phyloP scores from a whole-genome alignment of 805 yeast genomes.

The Ogataea nitratoaversa region DNA sequence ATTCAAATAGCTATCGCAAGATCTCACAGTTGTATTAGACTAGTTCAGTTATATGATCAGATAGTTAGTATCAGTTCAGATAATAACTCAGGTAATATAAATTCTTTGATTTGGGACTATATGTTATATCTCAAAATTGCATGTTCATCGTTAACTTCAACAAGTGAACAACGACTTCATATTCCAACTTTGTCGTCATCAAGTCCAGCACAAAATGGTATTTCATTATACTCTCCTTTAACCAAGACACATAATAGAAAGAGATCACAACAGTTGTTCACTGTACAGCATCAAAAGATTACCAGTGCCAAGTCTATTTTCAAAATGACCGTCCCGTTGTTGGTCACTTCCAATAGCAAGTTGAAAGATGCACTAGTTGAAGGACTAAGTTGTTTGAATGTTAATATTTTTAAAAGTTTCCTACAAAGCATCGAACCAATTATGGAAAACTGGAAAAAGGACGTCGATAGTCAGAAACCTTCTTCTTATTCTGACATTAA shows the following conservation, averaged over 20 bases:
- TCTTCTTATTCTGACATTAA: slow-evolving; percentile 15
- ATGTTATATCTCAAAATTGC: slow-evolving; percentile 85
- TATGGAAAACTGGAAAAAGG: slow-evolving; percentile 53
- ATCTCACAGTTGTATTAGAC: slow-evolving; percentile 80
- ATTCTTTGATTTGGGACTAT: slow-evolving; percentile 32
- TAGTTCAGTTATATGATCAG: slow-evolving; percentile 80
- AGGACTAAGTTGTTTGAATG: slow-evolving; percentile 85
- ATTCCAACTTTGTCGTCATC: slow-evolving; percentile 38
- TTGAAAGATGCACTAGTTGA: slow-evolving; percentile 84
- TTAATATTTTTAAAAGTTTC: slow-evolving; percentile 80
- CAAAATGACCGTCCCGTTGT: slow-evolving; percentile 77
- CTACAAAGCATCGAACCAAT: slow-evolving; percentile 69
- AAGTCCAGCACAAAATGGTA: slow-evolving; percentile 1
- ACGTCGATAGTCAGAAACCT: slow-evolving; percentile 31
- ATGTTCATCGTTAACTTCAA: slow-evolving; percentile 84
- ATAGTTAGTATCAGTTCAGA: slow-evolving; percentile 53
- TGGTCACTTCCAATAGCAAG: slow-evolving; percentile 63
- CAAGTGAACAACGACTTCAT: slow-evolving; percentile 77
- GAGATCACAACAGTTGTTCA: slow-evolving; percentile 72
- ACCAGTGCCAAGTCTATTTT: slow-evolving; percentile 90
- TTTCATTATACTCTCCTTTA: slow-evolving; percentile 36
- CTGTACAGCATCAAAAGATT: slow-evolving; percentile 84
- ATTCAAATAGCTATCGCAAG: slow-evolving; percentile 92
- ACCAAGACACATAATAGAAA: slow-evolving; percentile 65
- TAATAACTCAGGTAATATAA: slow-evolving; percentile 15